Evolutionary conservation across 345 rosid genomes (phyloP).

Genomic region (Linum usitatissimum): DNA sequence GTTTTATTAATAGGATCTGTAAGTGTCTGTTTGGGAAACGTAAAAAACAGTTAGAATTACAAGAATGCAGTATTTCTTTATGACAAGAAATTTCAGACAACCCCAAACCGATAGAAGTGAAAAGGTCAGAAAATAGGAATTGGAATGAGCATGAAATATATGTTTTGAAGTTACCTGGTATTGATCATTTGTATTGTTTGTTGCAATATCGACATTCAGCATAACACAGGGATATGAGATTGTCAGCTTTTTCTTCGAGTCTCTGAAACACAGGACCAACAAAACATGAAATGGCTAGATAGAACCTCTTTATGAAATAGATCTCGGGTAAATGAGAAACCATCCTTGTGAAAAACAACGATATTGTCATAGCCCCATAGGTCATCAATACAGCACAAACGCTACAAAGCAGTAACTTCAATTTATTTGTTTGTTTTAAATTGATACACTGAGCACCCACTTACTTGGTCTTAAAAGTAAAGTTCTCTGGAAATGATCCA

Average conservation of each 20-base stretch:
- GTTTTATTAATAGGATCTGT: constrained; percentile 62
- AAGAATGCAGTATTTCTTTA: constrained; percentile 6
- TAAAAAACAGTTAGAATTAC: constrained; percentile 13
- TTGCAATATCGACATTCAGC: constrained; percentile 92
- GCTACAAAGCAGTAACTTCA: neutral
- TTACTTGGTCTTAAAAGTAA: constrained; percentile 83
- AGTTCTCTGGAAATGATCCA: constrained; percentile 92
- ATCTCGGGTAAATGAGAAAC: neutral
- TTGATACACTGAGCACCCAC: constrained; percentile 17
- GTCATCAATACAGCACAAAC: neutral
- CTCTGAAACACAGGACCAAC: constrained; percentile 37
- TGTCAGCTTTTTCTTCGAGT: constrained; percentile 66
- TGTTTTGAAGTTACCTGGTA: constrained; percentile 56
- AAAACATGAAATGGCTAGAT: constrained; percentile 9
- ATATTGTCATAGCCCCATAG: neutral
- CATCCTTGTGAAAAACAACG: neutral
- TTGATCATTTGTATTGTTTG: constrained; percentile 89
- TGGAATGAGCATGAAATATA: neutral
- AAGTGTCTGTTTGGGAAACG: constrained; percentile 48
- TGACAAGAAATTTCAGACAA: neutral
- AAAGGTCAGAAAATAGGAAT: constrained; percentile 2
- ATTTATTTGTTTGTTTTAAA: no score
- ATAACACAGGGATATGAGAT: constrained; percentile 96
- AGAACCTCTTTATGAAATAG: neutral
- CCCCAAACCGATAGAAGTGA: neutral